Conservation (phyloP, 2,329 filamentous ascomycete species). For the Tolypocladium ovalisporum region DNA sequence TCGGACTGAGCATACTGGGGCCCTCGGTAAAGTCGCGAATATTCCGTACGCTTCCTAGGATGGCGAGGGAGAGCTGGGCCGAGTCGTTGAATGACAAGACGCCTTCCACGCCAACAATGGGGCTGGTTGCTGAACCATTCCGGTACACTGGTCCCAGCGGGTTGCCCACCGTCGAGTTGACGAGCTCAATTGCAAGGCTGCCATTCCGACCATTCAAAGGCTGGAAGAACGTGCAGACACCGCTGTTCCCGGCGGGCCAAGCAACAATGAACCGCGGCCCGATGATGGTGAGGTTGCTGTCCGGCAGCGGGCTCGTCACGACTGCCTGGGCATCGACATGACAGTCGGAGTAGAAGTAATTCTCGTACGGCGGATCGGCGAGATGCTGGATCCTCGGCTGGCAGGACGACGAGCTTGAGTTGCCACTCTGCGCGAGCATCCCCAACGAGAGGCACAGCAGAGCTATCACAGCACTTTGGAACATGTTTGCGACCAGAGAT, state of each 20-base stretch:
- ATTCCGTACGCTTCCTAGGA: conserved; percentile 50
- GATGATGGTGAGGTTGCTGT: conserved; percentile 43
- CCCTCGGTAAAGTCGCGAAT: conserved; percentile 55
- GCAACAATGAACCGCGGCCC: conserved; percentile 47
- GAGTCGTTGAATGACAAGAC: conserved; percentile 46
- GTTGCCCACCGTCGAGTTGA: conserved; percentile 35
- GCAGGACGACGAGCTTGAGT: not conserved
- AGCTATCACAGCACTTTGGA: not conserved
- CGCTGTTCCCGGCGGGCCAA: conserved; percentile 57
- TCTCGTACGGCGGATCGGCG: conserved; percentile 48
- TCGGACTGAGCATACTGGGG: conserved; percentile 34
- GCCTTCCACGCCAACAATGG: conserved; percentile 42
- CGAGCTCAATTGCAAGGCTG: conserved; percentile 38
- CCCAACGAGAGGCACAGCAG: not conserved
- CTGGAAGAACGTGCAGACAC: conserved; percentile 44
- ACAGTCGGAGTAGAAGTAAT: conserved; percentile 58
- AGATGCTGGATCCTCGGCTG: conserved; percentile 17
- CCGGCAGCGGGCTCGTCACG: conserved; percentile 43
- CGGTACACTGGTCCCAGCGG: conserved; percentile 34
- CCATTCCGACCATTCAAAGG: conserved; percentile 42
- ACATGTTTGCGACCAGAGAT: not conserved
- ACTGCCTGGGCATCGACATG: conserved; percentile 48
- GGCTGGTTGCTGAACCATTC: conserved; percentile 14
- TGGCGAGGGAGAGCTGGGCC: conserved; percentile 40
- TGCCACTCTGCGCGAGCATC: not conserved